phyloP scores from a whole-genome alignment of 352 stramenopile genomes.

The Phytophthora litchii region DNA sequence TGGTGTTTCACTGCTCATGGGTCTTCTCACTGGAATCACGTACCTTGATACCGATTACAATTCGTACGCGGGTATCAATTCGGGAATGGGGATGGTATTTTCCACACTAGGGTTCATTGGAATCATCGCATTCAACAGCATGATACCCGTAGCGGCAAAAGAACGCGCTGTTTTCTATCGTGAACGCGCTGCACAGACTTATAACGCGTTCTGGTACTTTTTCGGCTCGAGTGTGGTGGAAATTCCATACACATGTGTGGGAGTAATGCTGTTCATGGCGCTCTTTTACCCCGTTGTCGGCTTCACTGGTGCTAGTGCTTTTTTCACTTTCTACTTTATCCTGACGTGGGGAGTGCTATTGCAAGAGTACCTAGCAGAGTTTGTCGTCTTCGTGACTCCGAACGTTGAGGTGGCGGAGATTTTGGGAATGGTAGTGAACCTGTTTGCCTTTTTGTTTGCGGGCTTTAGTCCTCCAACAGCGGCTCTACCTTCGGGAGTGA shows the following conservation, averaged over 20 bases:
- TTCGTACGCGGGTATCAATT: slow-evolving; percentile 18
- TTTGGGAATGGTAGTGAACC: slow-evolving; percentile 38
- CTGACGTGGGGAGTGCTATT: slow-evolving; percentile 29
- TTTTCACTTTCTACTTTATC: slow-evolving; percentile 38
- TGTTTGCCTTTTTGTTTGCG: slow-evolving; percentile 39
- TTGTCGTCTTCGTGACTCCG: slow-evolving; percentile 36
- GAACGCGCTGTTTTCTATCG: slow-evolving; percentile 19
- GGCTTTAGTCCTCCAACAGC: slow-evolving; percentile 44
- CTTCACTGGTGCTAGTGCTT: slow-evolving; percentile 19
- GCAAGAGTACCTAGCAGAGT: slow-evolving; percentile 31
- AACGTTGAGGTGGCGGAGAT: slow-evolving; percentile 35
- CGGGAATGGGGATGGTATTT: slow-evolving; percentile 19
- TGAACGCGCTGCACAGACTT: slow-evolving; percentile 19
- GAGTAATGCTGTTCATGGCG: slow-evolving; percentile 11
- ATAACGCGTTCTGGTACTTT: slow-evolving; percentile 27
- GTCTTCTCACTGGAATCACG: slow-evolving; percentile 1
- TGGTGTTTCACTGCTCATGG: neutral
- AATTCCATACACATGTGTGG: slow-evolving; percentile 11
- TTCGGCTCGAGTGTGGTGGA: slow-evolving; percentile 14
- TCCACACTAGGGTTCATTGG: slow-evolving; percentile 9
- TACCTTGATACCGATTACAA: slow-evolving; percentile 9
- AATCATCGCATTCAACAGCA: slow-evolving; percentile 8
- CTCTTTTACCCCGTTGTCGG: slow-evolving; percentile 20
- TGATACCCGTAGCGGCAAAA: slow-evolving; percentile 6
- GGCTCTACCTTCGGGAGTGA: slow-evolving; percentile 22